These are phyloP conservation scores for Picea engelmannii DNA, from an alignment of 83 land plant genomes.

Conservation along the genomic window DNA sequence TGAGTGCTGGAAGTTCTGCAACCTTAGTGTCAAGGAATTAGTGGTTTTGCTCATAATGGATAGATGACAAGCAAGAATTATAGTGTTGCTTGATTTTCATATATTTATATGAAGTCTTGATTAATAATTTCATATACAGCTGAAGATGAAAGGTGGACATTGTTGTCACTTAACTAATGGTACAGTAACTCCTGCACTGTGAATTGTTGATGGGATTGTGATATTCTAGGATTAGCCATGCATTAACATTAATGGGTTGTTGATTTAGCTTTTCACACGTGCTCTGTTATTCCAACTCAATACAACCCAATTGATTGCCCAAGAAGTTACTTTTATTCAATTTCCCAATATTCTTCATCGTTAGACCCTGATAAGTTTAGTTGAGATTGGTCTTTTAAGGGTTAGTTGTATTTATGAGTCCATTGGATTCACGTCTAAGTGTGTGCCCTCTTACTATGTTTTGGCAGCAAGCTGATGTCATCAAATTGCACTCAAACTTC, in stretches of 20 bases:
- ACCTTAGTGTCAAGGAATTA: neutral
- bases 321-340: conserved; percentile 1
- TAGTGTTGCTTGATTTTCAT: neutral
- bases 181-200: neutral
- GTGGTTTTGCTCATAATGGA: neutral
- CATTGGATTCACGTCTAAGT: neutral
- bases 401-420: neutral
- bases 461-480: conserved; percentile 77
- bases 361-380: neutral
- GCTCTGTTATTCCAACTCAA: too few relatives aligned
- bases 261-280: neutral
- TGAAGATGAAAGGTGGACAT: neutral
- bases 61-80: neutral
- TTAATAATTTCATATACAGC: neutral
- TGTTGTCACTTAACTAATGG: neutral
- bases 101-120: neutral
- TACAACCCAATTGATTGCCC: neutral
- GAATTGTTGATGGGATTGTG: neutral
- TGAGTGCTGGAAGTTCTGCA: neutral
- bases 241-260: neutral
- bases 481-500: conserved; percentile 47
- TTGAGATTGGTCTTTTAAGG: neutral
- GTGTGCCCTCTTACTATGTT: neutral
- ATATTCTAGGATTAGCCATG: neutral
- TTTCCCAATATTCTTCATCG: neutral